Base-by-base conservation (phyloP, 352 stramenopile species). In the Phytophthora sp. region DNA sequence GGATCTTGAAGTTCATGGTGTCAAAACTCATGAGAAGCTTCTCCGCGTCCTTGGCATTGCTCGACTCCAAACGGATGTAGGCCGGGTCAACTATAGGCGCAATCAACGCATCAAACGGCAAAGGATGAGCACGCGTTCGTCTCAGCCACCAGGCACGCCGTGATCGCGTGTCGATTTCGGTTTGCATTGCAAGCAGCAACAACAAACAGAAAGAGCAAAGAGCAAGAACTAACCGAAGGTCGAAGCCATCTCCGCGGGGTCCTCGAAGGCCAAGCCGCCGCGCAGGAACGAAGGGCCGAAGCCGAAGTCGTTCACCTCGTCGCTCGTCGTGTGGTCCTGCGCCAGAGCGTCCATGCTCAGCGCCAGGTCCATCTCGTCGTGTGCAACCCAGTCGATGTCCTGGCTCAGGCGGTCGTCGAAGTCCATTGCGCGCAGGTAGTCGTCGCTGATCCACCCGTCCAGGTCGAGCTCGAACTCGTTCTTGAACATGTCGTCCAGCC, bases 21-120 rank as follows among this genome's bases (percentile, higher is more conserved):
- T 94, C 86, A 62, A 94, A 94, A 66, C 86, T 92, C 86, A 94
- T 94, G 54, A 94, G 69, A 52, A 94, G 79, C 77, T 87, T 89
- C 53, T 94, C 86, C 1, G 80, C 84, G 55, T 91, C 69, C 63
- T 75, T 82, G n/a, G 63, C 48, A 26, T 28, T 74, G 53, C 50
- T 74, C 62, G 69, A 60, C 45, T 86, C 67, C 53, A 84, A 42
- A 39, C 34, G 72, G 53, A 82, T 68, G 57, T 76, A 76, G 62
- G 54, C 62, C 30, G 75, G 77, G 66, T 91, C 82, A 74, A 79
- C 72, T 84, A 69, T 75, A 59, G 34, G 28, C 52, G 56, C 49
- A 67, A 67, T 55, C 46, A 70, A 65, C 35, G 55, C 52, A 76
- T 63, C 42, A 70, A 67, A 71, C 51, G 60, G 55, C 50, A 75